phyloP scores from a whole-genome alignment of 139 green algal species.

The Marvania coccoides region DNA sequence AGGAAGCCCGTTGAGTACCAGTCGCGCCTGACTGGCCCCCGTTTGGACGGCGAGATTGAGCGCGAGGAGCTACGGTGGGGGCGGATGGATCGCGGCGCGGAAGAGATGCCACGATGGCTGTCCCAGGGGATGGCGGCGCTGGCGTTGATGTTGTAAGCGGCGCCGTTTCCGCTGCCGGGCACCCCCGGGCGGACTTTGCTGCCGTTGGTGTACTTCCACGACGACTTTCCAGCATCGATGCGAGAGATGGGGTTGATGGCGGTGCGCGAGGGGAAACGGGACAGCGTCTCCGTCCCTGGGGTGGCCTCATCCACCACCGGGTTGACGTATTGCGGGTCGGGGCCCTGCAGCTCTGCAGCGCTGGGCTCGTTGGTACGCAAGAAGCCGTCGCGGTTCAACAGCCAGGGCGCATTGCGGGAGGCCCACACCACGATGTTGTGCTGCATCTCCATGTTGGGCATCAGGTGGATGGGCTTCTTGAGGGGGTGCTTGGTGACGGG shows the following conservation, averaged over 20 bases:
- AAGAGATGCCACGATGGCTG: background rate
- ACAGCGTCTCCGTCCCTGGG: no score
- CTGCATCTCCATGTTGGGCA: slow-evolving; percentile 38
- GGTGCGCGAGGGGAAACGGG: no score
- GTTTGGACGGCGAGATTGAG: background rate
- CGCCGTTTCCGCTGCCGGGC: background rate
- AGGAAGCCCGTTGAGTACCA: background rate
- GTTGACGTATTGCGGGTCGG: slow-evolving; percentile 16
- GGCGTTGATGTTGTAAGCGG: slow-evolving; percentile 1
- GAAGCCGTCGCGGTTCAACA: slow-evolving; percentile 26
- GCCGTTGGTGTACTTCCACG: slow-evolving; percentile 8
- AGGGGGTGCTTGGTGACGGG: slow-evolving; percentile 38
- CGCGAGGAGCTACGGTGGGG: background rate
- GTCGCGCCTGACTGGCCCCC: background rate
- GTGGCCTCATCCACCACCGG: slow-evolving; percentile 19
- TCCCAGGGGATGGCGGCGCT: background rate
- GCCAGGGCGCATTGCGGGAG: slow-evolving; percentile 32
- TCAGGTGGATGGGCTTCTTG: slow-evolving; percentile 30
- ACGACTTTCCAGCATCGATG: background rate
- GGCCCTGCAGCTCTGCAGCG: slow-evolving; percentile 11
- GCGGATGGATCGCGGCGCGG: background rate
- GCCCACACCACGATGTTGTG: slow-evolving; percentile 49
- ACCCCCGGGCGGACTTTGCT: slow-evolving; percentile 5
- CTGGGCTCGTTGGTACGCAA: background rate
- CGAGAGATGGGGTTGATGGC: background rate